phyloP scores from a whole-genome alignment of 2,329 filamentous ascomycete genomes.

The Chaetomium sp. region DNA sequence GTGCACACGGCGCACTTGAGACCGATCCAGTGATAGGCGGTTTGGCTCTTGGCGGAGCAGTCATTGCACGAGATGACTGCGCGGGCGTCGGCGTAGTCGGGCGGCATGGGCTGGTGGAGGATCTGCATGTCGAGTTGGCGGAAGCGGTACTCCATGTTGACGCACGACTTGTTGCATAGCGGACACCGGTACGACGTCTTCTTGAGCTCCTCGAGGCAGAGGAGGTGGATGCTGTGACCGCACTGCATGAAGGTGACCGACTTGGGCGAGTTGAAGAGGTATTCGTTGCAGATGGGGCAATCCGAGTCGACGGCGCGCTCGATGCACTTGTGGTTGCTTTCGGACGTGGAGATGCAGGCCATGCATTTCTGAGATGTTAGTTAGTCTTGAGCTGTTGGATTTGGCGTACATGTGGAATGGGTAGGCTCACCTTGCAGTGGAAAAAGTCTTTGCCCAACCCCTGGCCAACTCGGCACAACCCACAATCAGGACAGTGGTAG shows the following conservation, averaged over 20 bases:
- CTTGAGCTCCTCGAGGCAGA: conserved; percentile 87
- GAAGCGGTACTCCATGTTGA: conserved; percentile 97
- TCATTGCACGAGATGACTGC: conserved; percentile 93
- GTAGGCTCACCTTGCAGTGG: conserved; percentile 80
- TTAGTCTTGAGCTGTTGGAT: background rate
- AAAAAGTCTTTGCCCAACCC: conserved; percentile 96
- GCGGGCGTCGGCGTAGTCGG: conserved; percentile 75
- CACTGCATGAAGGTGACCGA: conserved; percentile 93
- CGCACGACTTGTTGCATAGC: conserved; percentile 93
- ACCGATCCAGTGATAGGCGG: conserved; percentile 91
- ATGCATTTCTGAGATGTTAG: conserved; percentile 70
- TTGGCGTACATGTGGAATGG: background rate
- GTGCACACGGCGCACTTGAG: conserved; percentile 78
- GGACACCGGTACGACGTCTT: conserved; percentile 92
- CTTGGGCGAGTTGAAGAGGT: conserved; percentile 89
- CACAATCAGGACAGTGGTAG: conserved; percentile 95
- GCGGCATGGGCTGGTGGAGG: conserved; percentile 86
- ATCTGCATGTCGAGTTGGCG: conserved; percentile 88
- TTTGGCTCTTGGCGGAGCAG: conserved; percentile 83
- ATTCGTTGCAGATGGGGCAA: conserved; percentile 95
- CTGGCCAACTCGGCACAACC: conserved; percentile 87
- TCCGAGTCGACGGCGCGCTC: conserved; percentile 93
- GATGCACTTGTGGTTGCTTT: conserved; percentile 91
- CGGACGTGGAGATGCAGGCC: conserved; percentile 84
- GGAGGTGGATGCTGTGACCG: conserved; percentile 91